Conservation (phyloP, 805 yeast genomes). For the Monosporozyma solicola region DNA sequence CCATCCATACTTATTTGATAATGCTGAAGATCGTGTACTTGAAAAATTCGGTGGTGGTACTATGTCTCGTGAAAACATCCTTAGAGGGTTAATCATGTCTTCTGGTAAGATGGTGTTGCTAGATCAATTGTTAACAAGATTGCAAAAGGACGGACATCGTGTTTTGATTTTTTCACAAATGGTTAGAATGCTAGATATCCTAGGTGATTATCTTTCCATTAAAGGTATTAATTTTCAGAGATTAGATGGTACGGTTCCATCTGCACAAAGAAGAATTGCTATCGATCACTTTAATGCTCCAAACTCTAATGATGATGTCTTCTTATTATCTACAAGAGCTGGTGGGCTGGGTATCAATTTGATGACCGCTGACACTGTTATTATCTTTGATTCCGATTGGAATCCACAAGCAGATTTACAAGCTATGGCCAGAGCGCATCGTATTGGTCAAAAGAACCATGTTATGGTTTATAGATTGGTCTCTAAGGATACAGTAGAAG, state of each 20-base stretch:
- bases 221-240: conserved; percentile 87
- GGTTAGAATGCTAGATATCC: conserved; percentile 92
- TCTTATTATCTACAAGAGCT: conserved; percentile 88
- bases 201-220: conserved; percentile 85
- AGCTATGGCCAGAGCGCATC: conserved; percentile 99
- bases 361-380: conserved; percentile 99
- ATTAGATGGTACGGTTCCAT: conserved; percentile 93
- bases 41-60: conserved; percentile 50
- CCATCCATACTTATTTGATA: conserved; percentile 92
- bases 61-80: conserved; percentile 63
- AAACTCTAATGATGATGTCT: conserved; percentile 84
- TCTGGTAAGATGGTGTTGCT: conserved; percentile 96
- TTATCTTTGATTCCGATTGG: conserved; percentile 98
- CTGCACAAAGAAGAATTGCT: conserved; percentile 85
- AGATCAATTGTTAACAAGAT: conserved; percentile 76
- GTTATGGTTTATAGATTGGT: conserved; percentile 96
- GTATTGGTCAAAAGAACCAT: conserved; percentile 98
- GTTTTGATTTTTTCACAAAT: conserved; percentile 92
- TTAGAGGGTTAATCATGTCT: conserved; percentile 92
- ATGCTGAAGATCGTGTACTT: conserved; percentile 77
- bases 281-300: conserved; percentile 96
- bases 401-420: conserved; percentile 98
- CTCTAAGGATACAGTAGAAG: conserved; percentile 97
- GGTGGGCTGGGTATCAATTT: conserved; percentile 98
- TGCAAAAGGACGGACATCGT: conserved; percentile 90